Base-by-base conservation (phyloP, 352 stramenopile genomes). In the Globisporangium acanthophoron region DNA sequence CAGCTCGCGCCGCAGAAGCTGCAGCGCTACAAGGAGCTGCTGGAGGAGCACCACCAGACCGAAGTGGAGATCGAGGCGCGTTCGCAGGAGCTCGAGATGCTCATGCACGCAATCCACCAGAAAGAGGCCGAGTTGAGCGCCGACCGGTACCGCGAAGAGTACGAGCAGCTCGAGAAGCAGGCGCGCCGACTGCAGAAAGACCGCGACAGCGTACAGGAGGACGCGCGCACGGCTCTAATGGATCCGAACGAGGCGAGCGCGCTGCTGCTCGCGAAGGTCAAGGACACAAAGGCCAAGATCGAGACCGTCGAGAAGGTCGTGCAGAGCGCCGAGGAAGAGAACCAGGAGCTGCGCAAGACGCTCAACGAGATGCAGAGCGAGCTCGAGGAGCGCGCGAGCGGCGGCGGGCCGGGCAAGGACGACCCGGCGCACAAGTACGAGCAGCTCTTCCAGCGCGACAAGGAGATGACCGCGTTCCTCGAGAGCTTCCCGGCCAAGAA, bases 401-500 rank as follows among this genome's bases (percentile, higher is more conserved):
- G 80, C 52, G 70, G 71, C 15, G 78, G 80, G 46, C 72, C 71
- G 12, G 78, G 78, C 0, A 80, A 80, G n/a, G 80, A 90, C 52
- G 78, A 84, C 52, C 62, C 65, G 18, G 73, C 70, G 0, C 80
- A 92, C 24, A 96, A 96, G 56, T 94, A 96, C 61, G 90, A 97
- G 55, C 69, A 85, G 29, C 71, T 97, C 27, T 90, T 88, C 64
- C 78, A 96, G 70, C 75, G 86, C 29, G 91, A 97, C 72, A 80
- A 92, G 62, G 89, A 97, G 67, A 97, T 97, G 91, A 97, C 82
- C 9, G 47, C 71, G 27, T 97, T 97, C 60, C 76, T 97, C 2
- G 86, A 96, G 27, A 66, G 64, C 5, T 97, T 94, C 54, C 82
- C 91, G 21, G 67, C 66, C 13, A 88, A 88, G 29, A 90, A 83